phyloP scores from a whole-genome alignment of 306 rosid species.

The Calophaca sinica region DNA sequence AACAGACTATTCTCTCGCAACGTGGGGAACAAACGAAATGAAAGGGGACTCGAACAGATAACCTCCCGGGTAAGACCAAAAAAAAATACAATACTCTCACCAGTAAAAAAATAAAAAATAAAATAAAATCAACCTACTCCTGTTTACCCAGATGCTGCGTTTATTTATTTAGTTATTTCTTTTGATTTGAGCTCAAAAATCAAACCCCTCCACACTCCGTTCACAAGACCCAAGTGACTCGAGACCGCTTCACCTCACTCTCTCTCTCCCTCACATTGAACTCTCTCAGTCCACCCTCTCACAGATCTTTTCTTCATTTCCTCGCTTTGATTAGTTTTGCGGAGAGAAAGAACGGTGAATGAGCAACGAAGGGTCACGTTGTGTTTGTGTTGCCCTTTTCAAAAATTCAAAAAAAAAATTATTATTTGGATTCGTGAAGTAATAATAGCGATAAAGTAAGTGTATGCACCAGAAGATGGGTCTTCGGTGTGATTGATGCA shows the following conservation, averaged over 20 bases:
- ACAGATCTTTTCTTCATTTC: conserved; percentile 43
- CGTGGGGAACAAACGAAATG: too few species aligned
- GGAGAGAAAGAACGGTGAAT: not conserved
- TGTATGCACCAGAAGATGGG: conserved; percentile 35
- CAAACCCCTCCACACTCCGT: conserved; percentile 15
- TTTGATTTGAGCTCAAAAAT: conserved; percentile 2
- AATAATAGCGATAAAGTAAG: not conserved
- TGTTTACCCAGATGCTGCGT: too few species aligned
- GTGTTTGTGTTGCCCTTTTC: conserved; percentile 23
- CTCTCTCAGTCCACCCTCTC: conserved; percentile 7
- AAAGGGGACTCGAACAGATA: too few species aligned
- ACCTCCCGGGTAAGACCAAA: too few species aligned
- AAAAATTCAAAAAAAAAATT: not conserved
- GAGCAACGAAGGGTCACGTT: not conserved
- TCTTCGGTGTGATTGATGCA: conserved; percentile 40
- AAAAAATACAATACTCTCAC: too few species aligned
- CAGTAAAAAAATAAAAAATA: too few species aligned
- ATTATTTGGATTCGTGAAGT: conserved; percentile 2
- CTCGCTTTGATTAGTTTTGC: conserved; percentile 11
- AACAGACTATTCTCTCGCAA: too few species aligned
- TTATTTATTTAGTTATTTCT: not conserved
- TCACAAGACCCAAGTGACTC: conserved; percentile 41
- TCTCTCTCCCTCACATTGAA: conserved; percentile 1
- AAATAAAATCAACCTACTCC: too few species aligned
- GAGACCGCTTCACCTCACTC: not conserved